Evolutionary conservation across 140 eudicot genomes (phyloP).

Genomic region (Bidens hawaiensis): DNA sequence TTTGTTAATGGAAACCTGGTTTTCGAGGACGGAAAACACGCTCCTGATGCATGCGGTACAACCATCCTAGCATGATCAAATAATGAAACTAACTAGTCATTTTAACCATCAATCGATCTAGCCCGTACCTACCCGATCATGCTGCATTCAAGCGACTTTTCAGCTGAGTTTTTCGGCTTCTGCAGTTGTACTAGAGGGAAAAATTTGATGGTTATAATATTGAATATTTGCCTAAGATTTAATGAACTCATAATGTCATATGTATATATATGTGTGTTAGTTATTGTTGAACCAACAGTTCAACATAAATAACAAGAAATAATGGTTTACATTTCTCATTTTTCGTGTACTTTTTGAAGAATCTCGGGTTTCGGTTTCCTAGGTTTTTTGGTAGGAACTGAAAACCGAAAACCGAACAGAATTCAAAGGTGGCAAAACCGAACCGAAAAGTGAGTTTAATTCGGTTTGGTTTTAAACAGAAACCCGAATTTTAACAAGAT

Average conservation of each 20-base stretch:
- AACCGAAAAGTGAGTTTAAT: too few species aligned
- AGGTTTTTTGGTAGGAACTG: neutral
- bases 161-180: neutral
- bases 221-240: neutral
- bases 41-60: slow-evolving; percentile 75
- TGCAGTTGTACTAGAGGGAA: slow-evolving; percentile 5
- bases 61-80: slow-evolving; percentile 59
- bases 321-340: neutral
- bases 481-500: too few species aligned
- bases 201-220: slow-evolving; percentile 9
- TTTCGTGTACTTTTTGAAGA: neutral
- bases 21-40: slow-evolving; percentile 63
- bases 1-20: slow-evolving; percentile 81
- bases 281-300: neutral
- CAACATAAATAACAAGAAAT: neutral
- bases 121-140: neutral
- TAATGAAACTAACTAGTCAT: neutral
- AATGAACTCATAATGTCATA: slow-evolving; percentile 6
- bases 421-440: too few species aligned
- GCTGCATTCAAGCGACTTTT: neutral
- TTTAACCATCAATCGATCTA: too few species aligned
- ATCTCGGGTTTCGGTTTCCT: neutral
- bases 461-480: too few species aligned
- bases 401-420: neutral
- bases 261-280: slow-evolving; percentile 14